Percentiles rank a stretch among this genome's conserved stretches.
phyloP scores from a whole-genome alignment of 2,329 filamentous ascomycete species.

The Camptophora hylomeconis region DNA sequence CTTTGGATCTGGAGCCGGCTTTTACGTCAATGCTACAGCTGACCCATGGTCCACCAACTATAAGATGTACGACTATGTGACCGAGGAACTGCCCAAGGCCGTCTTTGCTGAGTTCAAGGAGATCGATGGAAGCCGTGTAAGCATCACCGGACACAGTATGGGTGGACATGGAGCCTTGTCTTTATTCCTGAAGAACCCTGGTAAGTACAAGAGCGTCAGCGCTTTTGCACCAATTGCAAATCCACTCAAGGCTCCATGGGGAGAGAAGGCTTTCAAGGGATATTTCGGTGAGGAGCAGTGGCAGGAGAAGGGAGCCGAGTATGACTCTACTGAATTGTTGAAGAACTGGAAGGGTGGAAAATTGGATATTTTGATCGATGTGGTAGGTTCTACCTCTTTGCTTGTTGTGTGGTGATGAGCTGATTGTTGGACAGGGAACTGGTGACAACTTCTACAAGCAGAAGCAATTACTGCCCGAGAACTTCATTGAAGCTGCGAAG shows the following conservation, averaged over 20 bases:
- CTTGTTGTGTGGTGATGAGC: background rate
- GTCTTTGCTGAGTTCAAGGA: constrained; percentile 61
- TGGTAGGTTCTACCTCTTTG: constrained; percentile 42
- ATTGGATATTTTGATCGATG: constrained; percentile 73
- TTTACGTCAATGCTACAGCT: constrained; percentile 79
- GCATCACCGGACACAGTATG: constrained; percentile 93
- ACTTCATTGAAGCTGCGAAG: constrained; percentile 68
- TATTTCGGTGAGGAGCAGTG: constrained; percentile 69
- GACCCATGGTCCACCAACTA: constrained; percentile 67
- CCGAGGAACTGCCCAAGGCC: constrained; percentile 67
- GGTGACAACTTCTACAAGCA: constrained; percentile 96
- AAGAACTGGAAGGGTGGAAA: constrained; percentile 56
- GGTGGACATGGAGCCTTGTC: constrained; percentile 92
- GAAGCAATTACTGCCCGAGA: constrained; percentile 84
- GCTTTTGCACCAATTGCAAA: constrained; percentile 88
- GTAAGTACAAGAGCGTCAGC: constrained; percentile 74
- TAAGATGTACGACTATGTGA: constrained; percentile 89
- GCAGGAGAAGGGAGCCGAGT: constrained; percentile 63
- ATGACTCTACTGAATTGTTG: constrained; percentile 85
- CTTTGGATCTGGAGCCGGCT: constrained; percentile 83
- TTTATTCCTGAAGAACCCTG: constrained; percentile 81
- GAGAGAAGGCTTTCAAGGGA: constrained; percentile 83
- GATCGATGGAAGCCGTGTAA: constrained; percentile 58
- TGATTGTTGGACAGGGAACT: constrained; percentile 56
- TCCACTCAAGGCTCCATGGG: constrained; percentile 78